Evolutionary conservation across 345 rosid species (phyloP).

Genomic region (Hypericum androsaemum): DNA sequence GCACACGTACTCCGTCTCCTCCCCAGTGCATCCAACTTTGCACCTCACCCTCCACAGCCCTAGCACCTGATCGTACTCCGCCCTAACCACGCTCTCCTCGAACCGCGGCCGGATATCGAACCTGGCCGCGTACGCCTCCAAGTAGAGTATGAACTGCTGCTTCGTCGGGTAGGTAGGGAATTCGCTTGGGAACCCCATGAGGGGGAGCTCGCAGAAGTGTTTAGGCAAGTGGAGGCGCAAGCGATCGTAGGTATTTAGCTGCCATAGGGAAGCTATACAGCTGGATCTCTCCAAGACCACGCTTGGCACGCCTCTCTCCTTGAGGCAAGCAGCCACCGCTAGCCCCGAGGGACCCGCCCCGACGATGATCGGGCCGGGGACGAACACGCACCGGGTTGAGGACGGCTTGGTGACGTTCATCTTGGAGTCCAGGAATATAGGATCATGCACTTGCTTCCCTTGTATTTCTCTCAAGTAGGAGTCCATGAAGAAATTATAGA

Average conservation of each 20-base stretch:
- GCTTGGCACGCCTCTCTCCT: constrained; percentile 12
- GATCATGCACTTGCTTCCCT: constrained; percentile 74
- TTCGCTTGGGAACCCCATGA: constrained; percentile 12
- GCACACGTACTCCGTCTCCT: constrained; percentile 19
- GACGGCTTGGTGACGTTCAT: not conserved
- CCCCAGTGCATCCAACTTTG: not conserved
- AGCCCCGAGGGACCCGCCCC: constrained; percentile 23
- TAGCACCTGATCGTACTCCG: constrained; percentile 14
- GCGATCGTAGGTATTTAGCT: constrained; percentile 21
- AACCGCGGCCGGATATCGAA: constrained; percentile 19
- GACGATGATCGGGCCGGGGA: constrained; percentile 22
- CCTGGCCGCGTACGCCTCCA: constrained; percentile 11
- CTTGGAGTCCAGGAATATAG: constrained; percentile 26
- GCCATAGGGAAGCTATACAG: constrained; percentile 26
- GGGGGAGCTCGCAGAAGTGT: constrained; percentile 26
- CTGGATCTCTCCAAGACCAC: constrained; percentile 18
- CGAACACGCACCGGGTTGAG: constrained; percentile 20
- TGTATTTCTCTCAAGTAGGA: constrained; percentile 50
- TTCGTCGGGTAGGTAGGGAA: constrained; percentile 22
- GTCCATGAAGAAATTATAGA: constrained; percentile 34
- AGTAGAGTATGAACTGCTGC: constrained; percentile 17
- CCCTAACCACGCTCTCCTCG: constrained; percentile 14
- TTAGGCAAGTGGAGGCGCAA: constrained; percentile 25
- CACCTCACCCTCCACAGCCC: constrained; percentile 23
- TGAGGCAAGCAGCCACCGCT: constrained; percentile 24